phyloP scores from a whole-genome alignment of 257 asterid species.

The Solanum pennellii region DNA sequence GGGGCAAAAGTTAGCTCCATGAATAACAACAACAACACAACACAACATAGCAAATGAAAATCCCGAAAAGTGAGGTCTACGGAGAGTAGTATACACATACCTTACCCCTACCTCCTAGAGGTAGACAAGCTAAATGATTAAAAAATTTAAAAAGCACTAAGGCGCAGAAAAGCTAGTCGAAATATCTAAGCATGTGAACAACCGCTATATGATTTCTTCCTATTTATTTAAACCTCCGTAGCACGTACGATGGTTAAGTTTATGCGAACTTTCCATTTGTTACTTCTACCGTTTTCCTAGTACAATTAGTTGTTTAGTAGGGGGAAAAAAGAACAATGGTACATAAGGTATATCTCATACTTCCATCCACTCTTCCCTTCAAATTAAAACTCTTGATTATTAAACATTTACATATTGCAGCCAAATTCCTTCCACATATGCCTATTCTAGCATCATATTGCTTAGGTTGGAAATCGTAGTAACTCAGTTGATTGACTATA shows the following conservation, averaged over 20 bases:
- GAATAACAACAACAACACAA: neutral
- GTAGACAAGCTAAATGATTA: neutral
- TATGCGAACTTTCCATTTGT: neutral
- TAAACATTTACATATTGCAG: neutral
- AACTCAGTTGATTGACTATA: neutral
- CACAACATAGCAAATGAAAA: neutral
- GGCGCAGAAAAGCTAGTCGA: neutral
- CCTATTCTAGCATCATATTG: neutral
- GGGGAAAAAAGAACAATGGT: too few species aligned
- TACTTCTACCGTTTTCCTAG: neutral
- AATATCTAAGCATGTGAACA: neutral
- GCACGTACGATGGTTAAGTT: neutral
- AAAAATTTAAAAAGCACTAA: neutral
- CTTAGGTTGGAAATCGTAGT: neutral
- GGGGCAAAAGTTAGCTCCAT: neutral
- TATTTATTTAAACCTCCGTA: neutral
- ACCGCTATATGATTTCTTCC: neutral
- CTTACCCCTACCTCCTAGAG: neutral
- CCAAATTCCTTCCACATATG: neutral
- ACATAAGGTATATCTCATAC: neutral
- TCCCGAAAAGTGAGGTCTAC: neutral
- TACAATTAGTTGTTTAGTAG: neutral
- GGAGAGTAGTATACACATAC: neutral
- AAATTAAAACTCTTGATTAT: neutral
- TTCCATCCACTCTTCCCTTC: neutral